A percentile compares a stretch with the other conserved stretches of the same genome.
phyloP scores from a whole-genome alignment of 2,329 filamentous ascomycete genomes.

The Calonectria pauciramosa region DNA sequence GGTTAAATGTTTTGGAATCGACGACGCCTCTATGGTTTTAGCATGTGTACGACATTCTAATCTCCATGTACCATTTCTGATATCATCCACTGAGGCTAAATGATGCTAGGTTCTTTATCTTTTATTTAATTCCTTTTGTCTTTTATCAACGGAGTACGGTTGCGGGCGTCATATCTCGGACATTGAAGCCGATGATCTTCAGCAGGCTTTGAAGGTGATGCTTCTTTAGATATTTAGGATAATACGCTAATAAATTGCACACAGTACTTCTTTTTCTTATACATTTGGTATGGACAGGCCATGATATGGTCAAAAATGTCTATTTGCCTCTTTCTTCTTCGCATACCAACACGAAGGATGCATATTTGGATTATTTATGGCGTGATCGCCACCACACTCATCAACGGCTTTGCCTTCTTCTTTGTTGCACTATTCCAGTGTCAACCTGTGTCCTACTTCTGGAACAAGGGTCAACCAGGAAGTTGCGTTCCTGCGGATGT shows the following conservation, averaged over 20 bases:
- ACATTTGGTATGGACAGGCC: constrained; percentile 41
- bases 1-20: not conserved
- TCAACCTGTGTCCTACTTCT: constrained; percentile 42
- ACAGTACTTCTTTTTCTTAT: constrained; percentile 18
- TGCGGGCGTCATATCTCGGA: not conserved
- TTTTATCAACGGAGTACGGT: not conserved
- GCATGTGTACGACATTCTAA: not conserved
- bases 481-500: constrained; percentile 49
- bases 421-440: constrained; percentile 46
- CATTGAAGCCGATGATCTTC: not conserved
- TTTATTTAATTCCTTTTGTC: not conserved
- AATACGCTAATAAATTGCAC: not conserved
- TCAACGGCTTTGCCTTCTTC: constrained; percentile 44
- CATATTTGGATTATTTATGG: constrained; percentile 43
- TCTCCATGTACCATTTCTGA: not conserved
- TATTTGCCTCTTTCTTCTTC: constrained; percentile 44
- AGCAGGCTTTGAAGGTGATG: not conserved
- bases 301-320: constrained; percentile 44
- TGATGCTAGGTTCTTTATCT: not conserved
- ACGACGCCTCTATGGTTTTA: not conserved
- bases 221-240: not conserved
- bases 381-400: constrained; percentile 38
- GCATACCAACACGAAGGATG: constrained; percentile 37
- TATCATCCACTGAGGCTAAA: not conserved
- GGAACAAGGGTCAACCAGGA: constrained; percentile 35